Base-by-base conservation (phyloP, 2,329 filamentous ascomycete species). In the Fusarium buharicum region DNA sequence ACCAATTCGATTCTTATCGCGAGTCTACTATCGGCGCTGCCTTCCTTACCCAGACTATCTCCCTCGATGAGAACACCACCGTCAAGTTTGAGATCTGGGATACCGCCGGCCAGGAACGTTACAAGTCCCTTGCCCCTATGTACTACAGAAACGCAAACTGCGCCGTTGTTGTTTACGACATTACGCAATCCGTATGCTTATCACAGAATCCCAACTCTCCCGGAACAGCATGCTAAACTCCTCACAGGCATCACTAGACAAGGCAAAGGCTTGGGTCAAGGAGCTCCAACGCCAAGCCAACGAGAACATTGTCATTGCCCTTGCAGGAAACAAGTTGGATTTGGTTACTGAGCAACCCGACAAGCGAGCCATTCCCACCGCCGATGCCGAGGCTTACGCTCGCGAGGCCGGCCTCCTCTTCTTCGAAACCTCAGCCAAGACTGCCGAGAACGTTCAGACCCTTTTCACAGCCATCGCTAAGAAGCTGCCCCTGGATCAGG, bases 1-100 rank as follows among this genome's bases (percentile, higher is more conserved):
- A 99, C 79, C 95, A 98, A 92, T 99, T 99, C 80, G 95, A 99
- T 83, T 86, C 84, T 48, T 97, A 97, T 83, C 89, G 93, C 79
- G 94, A 97, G 87, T 97, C 93, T 53, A 97, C 94, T 62, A 97
- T 97, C 80, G 94, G 95, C 78, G 95, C 96, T 71, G 96, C 96
- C 69, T 99, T 99, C 85, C 86, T 99, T 69, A 99, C 95, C 73
- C 95, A 99, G 81, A 99, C 95, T 70, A 97, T 99, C 77, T 94
- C 94, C 55, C 90, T 99, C 78, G 94, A 98, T 77, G 95, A 98
- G 76, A 95, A 88, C 79, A 98, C 95, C 58, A 99, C 95, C 53
- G 94, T 99, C 79, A 99, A 99, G 84, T 99, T 99, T 75, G 95
- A 99, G 81, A 99, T 99, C 76, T 99, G 95, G 93, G 93, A 97